These are phyloP conservation scores for Trapa incisa DNA, from an alignment of 345 rosid species.

Conservation along the genomic window DNA sequence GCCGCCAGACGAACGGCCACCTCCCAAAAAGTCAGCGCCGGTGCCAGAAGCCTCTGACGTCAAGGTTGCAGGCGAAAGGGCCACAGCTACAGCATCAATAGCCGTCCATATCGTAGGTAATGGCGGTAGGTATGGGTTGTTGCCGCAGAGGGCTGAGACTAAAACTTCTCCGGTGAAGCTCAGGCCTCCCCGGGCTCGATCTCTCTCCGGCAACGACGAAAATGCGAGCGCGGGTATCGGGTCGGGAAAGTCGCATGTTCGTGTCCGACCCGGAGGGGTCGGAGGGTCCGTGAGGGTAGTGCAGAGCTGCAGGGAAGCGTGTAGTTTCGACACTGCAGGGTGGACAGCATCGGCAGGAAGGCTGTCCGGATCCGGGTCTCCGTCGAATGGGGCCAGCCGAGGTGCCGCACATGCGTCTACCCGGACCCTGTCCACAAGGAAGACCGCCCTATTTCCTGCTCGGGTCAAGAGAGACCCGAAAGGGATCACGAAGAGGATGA, in stretches of 20 bases:
- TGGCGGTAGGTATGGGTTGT: background rate
- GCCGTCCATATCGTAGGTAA: background rate
- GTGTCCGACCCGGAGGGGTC: background rate
- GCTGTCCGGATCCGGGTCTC: background rate
- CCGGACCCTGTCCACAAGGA: slow-evolving; percentile 1
- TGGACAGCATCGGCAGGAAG: background rate
- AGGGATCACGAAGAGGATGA: background rate
- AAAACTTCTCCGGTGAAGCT: slow-evolving; percentile 4
- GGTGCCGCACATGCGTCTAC: background rate
- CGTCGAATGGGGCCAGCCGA: background rate
- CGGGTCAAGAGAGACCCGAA: slow-evolving; percentile 5
- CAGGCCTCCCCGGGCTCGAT: slow-evolving; percentile 1
- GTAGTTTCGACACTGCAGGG: no score
- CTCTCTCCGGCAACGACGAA: background rate
- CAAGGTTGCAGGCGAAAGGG: background rate
- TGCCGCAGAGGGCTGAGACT: background rate
- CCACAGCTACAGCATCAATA: no score
- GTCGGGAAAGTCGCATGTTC: slow-evolving; percentile 1
- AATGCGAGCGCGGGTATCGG: background rate
- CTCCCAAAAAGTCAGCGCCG: background rate
- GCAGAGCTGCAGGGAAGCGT: slow-evolving; percentile 3
- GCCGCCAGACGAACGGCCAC: background rate
- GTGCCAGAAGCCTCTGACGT: background rate
- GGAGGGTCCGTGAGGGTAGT: slow-evolving; percentile 6
- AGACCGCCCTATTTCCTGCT: slow-evolving; percentile 1